These are phyloP conservation scores for Stephanodiscus minutulus DNA, from an alignment of 108 stramenopile species.

Conservation along the genomic window DNA sequence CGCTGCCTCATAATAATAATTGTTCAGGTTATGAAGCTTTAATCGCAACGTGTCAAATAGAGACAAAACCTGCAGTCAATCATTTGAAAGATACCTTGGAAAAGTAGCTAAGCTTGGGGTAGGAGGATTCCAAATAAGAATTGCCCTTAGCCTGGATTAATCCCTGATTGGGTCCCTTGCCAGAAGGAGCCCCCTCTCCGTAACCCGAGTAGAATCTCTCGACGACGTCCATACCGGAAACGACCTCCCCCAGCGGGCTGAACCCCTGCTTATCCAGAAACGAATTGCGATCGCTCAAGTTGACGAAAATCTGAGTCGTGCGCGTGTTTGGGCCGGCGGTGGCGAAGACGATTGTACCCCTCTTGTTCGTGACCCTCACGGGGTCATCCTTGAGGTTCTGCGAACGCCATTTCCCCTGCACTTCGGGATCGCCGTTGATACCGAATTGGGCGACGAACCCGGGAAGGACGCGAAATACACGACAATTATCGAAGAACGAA, in stretches of 20 bases:
- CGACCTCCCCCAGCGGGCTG: conserved; percentile 87
- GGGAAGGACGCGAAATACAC: conserved; percentile 89
- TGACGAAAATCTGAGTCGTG: conserved; percentile 93
- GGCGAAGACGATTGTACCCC: conserved; percentile 90
- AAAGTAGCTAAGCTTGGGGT: conserved; percentile 83
- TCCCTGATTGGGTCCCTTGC: conserved; percentile 82
- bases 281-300: conserved; percentile 63
- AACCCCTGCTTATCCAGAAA: conserved; percentile 95
- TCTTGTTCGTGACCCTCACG: conserved; percentile 75
- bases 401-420: conserved; percentile 72
- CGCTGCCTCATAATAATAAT: neutral
- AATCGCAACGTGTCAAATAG: neutral
- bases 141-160: conserved; percentile 82
- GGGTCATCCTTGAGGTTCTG: conserved; percentile 80
- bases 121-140: conserved; percentile 64
- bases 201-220: conserved; percentile 87
- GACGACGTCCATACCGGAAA: conserved; percentile 91
- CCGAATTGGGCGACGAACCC: conserved; percentile 94
- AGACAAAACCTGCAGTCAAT: neutral
- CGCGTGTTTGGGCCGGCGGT: conserved; percentile 89
- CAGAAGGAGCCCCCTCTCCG: conserved; percentile 86
- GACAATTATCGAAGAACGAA: conserved; percentile 72
- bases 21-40: neutral
- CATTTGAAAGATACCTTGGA: conserved; percentile 54
- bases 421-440: conserved; percentile 78